Evolutionary conservation across 805 yeast species (phyloP).

Genomic region (Ogataea pini): DNA sequence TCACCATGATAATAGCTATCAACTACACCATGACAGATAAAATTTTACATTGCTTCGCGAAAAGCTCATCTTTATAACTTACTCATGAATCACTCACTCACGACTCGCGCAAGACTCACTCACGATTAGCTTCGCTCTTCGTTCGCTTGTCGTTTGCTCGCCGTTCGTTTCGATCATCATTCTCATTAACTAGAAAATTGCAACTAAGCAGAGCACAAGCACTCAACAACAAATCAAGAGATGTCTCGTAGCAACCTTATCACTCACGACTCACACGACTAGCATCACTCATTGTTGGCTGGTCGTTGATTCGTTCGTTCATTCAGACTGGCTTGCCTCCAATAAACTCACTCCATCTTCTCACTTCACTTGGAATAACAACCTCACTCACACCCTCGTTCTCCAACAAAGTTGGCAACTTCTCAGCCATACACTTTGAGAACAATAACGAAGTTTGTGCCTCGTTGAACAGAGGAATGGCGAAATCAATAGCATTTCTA

Average conservation of each 20-base stretch:
- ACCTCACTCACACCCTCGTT: slow-evolving; percentile 41
- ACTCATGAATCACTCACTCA: too few relatives aligned
- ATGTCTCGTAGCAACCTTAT: too few relatives aligned
- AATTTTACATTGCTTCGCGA: too few relatives aligned
- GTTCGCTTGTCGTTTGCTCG: slow-evolving; percentile 1
- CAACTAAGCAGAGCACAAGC: too few relatives aligned
- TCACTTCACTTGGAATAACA: slow-evolving; percentile 79
- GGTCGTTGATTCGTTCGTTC: slow-evolving; percentile 1
- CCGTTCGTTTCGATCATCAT: background rate
- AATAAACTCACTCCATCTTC: slow-evolving; percentile 95
- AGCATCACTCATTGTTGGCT: too few relatives aligned
- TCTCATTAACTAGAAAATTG: too few relatives aligned
- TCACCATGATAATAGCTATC: too few relatives aligned
- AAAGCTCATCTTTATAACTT: too few relatives aligned
- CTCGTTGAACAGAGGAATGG: slow-evolving; percentile 93
- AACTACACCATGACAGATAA: too few relatives aligned
- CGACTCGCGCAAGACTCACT: background rate
- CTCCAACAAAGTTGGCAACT: slow-evolving; percentile 59
- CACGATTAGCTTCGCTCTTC: background rate
- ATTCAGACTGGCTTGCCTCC: slow-evolving; percentile 83
- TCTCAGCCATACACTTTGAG: slow-evolving; percentile 76
- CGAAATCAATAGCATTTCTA: slow-evolving; percentile 98
- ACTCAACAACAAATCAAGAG: too few relatives aligned
- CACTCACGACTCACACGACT: too few relatives aligned
- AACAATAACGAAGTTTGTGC: slow-evolving; percentile 89